Percentiles rank a stretch among this genome's conserved stretches.
Conservation (phyloP, 768 basidiomycete species). For the Hypsizygus marmoreus region DNA sequence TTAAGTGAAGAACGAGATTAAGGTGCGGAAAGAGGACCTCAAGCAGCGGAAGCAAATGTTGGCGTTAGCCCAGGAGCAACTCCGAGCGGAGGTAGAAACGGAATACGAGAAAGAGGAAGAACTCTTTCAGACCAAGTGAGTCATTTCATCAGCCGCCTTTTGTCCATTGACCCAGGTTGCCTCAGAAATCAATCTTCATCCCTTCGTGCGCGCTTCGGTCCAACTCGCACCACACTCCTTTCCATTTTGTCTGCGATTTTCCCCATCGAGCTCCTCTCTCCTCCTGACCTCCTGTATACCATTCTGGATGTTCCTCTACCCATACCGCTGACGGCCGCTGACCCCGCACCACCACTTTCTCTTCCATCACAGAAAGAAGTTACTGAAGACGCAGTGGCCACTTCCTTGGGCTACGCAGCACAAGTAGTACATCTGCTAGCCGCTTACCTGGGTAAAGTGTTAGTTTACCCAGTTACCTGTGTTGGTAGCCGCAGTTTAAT, state of each 20-base stretch:
- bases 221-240: constrained; percentile 64
- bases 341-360: constrained; percentile 82
- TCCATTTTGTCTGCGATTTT: constrained; percentile 76
- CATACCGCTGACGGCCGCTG: constrained; percentile 70
- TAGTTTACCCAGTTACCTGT: constrained; percentile 90
- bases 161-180: constrained; percentile 15
- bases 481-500: constrained; percentile 90
- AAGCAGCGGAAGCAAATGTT: constrained; percentile 49
- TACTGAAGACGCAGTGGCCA: constrained; percentile 85
- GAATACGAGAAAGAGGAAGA: constrained; percentile 30
- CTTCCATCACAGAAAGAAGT: constrained; percentile 67
- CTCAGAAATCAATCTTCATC: constrained; percentile 48
- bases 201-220: constrained; percentile 50
- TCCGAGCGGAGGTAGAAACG: constrained; percentile 28
- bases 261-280: constrained; percentile 84
- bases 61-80: constrained; percentile 40
- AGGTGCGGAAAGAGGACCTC: constrained; percentile 37
- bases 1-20: constrained; percentile 33
- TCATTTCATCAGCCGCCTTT: background rate
- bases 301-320: constrained; percentile 90
- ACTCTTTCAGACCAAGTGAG: constrained; percentile 41
- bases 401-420: constrained; percentile 88
- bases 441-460: constrained; percentile 68
- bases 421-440: constrained; percentile 84
- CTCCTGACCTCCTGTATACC: constrained; percentile 86